Conservation (phyloP, 352 stramenopile species). For the Pythium rhizo-oryzae region DNA sequence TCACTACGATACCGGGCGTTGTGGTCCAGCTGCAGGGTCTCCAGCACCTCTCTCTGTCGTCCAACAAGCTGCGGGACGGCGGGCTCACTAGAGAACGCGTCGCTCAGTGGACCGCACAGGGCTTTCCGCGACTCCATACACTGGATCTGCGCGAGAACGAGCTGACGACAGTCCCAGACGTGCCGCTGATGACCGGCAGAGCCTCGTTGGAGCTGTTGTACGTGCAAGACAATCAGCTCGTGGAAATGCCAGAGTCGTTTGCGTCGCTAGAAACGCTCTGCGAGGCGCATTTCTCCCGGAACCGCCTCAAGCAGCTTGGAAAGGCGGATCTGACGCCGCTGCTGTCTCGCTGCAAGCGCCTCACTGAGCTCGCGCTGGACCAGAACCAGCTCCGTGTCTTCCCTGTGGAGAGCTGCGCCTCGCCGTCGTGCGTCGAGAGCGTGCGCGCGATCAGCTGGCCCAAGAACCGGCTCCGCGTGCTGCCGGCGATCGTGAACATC, state of each 20-base stretch:
- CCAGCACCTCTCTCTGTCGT: slow-evolving; percentile 18
- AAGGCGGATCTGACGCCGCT: slow-evolving; percentile 13
- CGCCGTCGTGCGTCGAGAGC: background rate
- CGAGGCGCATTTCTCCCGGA: slow-evolving; percentile 41
- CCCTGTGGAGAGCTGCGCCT: slow-evolving; percentile 7
- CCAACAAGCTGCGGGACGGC: slow-evolving; percentile 20
- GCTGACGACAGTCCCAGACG: slow-evolving; percentile 42
- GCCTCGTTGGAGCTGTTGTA: slow-evolving; percentile 33
- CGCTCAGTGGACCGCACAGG: background rate
- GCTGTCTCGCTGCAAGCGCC: slow-evolving; percentile 8
- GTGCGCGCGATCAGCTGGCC: slow-evolving; percentile 26
- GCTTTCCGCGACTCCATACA: slow-evolving; percentile 9
- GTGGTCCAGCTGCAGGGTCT: slow-evolving; percentile 9
- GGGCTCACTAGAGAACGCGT: background rate
- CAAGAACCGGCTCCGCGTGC: slow-evolving; percentile 21
- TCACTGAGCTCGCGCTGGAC: slow-evolving; percentile 32
- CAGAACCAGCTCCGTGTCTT: slow-evolving; percentile 47
- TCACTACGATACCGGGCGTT: slow-evolving; percentile 21
- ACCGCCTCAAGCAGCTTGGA: slow-evolving; percentile 31
- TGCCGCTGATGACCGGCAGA: slow-evolving; percentile 33
- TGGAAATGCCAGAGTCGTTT: slow-evolving; percentile 33
- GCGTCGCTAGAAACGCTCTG: slow-evolving; percentile 23
- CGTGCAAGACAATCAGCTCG: slow-evolving; percentile 52
- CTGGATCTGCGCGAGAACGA: slow-evolving; percentile 36
- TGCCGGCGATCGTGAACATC: slow-evolving; percentile 27